Conservation (phyloP, 2,329 filamentous ascomycete genomes). For the Paecilomyces dactylethromorphus region DNA sequence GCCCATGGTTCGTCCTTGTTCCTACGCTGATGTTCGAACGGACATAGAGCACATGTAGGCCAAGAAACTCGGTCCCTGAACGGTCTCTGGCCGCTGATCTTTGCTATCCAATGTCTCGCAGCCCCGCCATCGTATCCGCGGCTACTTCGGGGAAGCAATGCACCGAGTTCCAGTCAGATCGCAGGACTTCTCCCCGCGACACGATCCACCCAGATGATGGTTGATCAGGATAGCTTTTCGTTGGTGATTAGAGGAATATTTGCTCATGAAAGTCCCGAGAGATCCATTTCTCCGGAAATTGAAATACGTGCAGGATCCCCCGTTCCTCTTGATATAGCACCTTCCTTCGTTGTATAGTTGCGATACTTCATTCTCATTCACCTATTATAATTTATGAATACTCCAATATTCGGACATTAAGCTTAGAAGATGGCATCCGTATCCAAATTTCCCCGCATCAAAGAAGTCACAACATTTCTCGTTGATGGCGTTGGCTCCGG, state of each 20-base stretch:
- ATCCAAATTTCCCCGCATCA: constrained; percentile 36
- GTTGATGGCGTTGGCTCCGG: constrained; percentile 42
- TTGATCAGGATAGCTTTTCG: not conserved
- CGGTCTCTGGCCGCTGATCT: not conserved
- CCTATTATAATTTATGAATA: not conserved
- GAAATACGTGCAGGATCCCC: not conserved
- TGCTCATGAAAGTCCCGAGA: not conserved
- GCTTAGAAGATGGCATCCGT: constrained; percentile 22
- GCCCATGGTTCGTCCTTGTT: not conserved
- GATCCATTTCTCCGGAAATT: not conserved
- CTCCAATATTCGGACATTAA: not conserved
- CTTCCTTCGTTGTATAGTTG: not conserved
- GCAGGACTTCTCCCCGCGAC: not conserved
- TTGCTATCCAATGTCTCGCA: not conserved
- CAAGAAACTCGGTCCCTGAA: not conserved
- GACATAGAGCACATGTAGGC: not conserved
- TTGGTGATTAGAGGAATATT: not conserved
- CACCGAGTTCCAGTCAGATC: constrained; percentile 15
- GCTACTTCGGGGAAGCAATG: constrained; percentile 21
- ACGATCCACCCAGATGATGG: not conserved
- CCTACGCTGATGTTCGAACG: not conserved
- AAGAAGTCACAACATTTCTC: constrained; percentile 39
- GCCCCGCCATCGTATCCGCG: not conserved
- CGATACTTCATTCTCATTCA: not conserved
- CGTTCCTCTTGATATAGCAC: not conserved